Percentiles rank a stretch among this genome's conserved stretches.
Evolutionary conservation across 768 basidiomycete genomes (phyloP).

Genomic region (Neoboletus magnificus): DNA sequence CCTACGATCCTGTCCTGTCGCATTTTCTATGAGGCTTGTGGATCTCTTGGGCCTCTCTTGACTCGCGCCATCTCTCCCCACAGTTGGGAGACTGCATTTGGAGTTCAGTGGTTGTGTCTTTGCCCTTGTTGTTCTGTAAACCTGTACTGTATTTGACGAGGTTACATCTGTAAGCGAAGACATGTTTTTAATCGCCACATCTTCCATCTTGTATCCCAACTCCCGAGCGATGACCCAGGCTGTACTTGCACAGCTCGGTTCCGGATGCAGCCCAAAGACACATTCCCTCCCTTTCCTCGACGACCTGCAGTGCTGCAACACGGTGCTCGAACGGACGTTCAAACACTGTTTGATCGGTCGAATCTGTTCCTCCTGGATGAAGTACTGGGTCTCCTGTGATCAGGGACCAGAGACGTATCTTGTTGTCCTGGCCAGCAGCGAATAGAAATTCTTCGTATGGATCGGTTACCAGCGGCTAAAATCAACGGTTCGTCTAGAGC

Average conservation of each 20-base stretch:
- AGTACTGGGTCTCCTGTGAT: constrained; percentile 42
- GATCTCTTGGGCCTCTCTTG: constrained; percentile 11
- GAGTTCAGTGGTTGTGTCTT: neutral
- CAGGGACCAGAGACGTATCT: constrained; percentile 69
- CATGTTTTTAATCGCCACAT: neutral
- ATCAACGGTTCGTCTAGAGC: constrained; percentile 2
- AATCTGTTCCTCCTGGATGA: constrained; percentile 6
- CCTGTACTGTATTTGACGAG: constrained; percentile 3
- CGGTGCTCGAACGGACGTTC: constrained; percentile 33
- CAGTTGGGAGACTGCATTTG: neutral
- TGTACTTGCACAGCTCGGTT: constrained; percentile 44
- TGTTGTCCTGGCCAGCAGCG: constrained; percentile 63
- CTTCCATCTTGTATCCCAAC: neutral
- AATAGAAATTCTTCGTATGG: constrained; percentile 57
- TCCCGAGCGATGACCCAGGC: constrained; percentile 41
- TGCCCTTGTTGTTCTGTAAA: constrained; percentile 9
- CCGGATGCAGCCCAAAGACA: constrained; percentile 55
- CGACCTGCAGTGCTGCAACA: constrained; percentile 49
- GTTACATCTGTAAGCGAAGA: neutral
- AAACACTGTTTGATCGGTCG: constrained; percentile 30
- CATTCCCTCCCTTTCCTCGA: constrained; percentile 37
- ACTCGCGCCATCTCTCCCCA: neutral
- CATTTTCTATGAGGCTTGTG: constrained; percentile 17
- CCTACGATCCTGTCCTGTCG: constrained; percentile 16
- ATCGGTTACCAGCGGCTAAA: constrained; percentile 61